These are phyloP conservation scores for Chamaecrista fasciculata DNA, from an alignment of 306 rosid genomes.

Conservation along the genomic window DNA sequence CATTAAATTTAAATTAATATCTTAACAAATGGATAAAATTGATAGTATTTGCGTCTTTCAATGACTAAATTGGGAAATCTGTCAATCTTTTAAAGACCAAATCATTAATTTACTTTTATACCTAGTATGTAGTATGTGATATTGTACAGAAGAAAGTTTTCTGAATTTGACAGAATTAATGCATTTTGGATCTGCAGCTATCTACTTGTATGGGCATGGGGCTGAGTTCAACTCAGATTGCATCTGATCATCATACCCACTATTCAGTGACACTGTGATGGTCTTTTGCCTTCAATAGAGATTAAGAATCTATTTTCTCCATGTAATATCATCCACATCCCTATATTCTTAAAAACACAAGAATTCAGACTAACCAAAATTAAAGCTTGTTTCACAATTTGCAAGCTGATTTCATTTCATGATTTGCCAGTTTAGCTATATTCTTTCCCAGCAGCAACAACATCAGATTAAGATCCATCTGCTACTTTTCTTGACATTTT, in stretches of 20 bases:
- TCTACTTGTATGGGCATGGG: conserved; percentile 41
- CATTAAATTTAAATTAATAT: too few species aligned
- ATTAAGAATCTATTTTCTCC: conserved; percentile 45
- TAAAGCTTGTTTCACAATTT: background rate
- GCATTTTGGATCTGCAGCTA: conserved; percentile 45
- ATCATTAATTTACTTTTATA: background rate
- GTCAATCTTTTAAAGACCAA: too few species aligned
- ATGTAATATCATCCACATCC: conserved; percentile 42
- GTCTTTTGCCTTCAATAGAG: conserved; percentile 46
- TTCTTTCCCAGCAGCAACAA: background rate
- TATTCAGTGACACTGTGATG: conserved; percentile 41
- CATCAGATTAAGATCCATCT: too few species aligned
- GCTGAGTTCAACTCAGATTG: conserved; percentile 45
- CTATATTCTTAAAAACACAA: conserved; percentile 16
- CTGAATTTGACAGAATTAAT: conserved; percentile 34
- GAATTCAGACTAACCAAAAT: background rate
- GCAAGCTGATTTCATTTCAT: conserved; percentile 1
- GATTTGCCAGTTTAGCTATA: background rate
- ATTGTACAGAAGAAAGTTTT: conserved; percentile 29
- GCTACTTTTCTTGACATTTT: background rate
- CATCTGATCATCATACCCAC: conserved; percentile 40
- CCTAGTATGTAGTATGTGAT: background rate
- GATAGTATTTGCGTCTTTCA: too few species aligned
- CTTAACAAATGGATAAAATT: too few species aligned
- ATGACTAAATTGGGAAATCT: too few species aligned